Evolutionary conservation across 2,329 filamentous ascomycete species (phyloP), one percentile per base, ranked within the genome.

Genomic region (Phialophora macrospora): DNA sequence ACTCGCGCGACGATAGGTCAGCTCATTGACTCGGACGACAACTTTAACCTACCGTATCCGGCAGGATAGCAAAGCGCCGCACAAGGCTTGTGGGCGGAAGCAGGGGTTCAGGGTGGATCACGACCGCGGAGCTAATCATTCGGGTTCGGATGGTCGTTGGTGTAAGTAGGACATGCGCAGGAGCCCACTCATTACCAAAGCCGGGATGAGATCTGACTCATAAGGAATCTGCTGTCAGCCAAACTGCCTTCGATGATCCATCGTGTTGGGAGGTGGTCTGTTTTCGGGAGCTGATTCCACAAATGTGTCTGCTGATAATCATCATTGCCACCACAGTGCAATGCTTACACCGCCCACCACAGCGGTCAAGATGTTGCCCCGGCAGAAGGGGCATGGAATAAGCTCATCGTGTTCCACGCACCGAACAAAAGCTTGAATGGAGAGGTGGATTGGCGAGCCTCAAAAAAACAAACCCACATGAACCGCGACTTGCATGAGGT

Each of bases 1-100:
- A 3, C 56, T 22, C 20, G 26, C n/a, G 20, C n/a, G 26, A 32
- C 30, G 44, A 59, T 51, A 48, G 56, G 56, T 59, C 26, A 11
- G 24, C 17, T 3, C 32, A 20, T 14, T 22, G 55, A 44, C 32
- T 38, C 1, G 34, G 12, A 28, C 41, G 11, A 6, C 26, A n/a
- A 48, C 28, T 46, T 12, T 20, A 20, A 26, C 30, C 34, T 48
- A 44, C 55, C 38, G 34, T 20, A 46, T 46, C 11, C 22, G 55
- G 55, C 26, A 46, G 26, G 8, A 51, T 51, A 12, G 24, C 48
- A n/a, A 51, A 51, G 48, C 48, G 24, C 4, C 26, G 48, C 48
- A 20, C 20, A 8, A n/a, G 44, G 9, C 48, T 22, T 51, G 20
- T 20, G 20, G 14, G 48, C 38, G 11, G 48, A 26, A 20, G 9